Evolutionary conservation across 2,329 filamentous ascomycete species (phyloP), one percentile per base, ranked within the genome.

Genomic region (Colletotrichum sansevieriae): DNA sequence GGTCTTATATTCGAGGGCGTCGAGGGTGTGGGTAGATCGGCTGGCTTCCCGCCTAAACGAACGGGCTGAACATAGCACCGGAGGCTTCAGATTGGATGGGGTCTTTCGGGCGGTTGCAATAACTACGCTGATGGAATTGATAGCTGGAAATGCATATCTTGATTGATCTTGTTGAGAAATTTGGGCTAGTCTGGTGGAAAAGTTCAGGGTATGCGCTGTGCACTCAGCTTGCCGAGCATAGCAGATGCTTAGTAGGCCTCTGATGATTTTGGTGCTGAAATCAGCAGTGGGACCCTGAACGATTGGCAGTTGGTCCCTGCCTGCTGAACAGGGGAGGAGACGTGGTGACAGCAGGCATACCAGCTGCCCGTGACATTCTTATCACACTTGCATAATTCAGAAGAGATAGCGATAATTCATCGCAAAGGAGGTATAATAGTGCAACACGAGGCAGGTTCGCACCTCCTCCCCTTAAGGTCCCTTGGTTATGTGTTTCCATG

Each of bases 381-480:
- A 46, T 46, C 43, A 46, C 43, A 20, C 43, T 46, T 46, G 43
- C 43, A n/a, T n/a, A n/a, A n/a, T n/a, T n/a, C n/a, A n/a, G n/a
- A n/a, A n/a, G n/a, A n/a, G n/a, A n/a, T n/a, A n/a, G n/a, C n/a
- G n/a, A n/a, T n/a, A n/a, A n/a, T n/a, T n/a, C n/a, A n/a, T n/a
- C n/a, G n/a, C n/a, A n/a, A n/a, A n/a, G n/a, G n/a, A n/a, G n/a
- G n/a, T n/a, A n/a, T n/a, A n/a, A n/a, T n/a, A n/a, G n/a, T n/a
- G n/a, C n/a, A n/a, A n/a, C n/a, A n/a, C n/a, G n/a, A n/a, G n/a
- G n/a, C n/a, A n/a, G n/a, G n/a, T n/a, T n/a, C n/a, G n/a, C n/a
- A n/a, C n/a, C n/a, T n/a, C n/a, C n/a, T n/a, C n/a, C n/a, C n/a
- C n/a, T n/a, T n/a, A n/a, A n/a, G n/a, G n/a, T n/a, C n/a, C n/a